phyloP scores from a whole-genome alignment of 352 stramenopile species.

The Phytopythium ostracodes region DNA sequence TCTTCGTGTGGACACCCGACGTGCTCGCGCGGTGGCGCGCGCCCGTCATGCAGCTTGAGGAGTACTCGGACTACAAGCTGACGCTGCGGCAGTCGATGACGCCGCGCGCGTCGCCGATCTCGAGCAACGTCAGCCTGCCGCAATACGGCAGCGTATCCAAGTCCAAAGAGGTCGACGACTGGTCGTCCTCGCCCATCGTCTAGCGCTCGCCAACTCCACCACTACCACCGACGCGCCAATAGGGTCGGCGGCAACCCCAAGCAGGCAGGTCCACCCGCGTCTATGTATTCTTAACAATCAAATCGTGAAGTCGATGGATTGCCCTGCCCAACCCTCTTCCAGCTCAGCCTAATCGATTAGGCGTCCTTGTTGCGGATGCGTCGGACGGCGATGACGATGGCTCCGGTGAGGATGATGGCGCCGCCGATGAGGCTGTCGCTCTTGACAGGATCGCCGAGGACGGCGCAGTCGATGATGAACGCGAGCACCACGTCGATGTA shows the following conservation, averaged over 20 bases:
- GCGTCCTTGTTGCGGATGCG: constrained; percentile 4
- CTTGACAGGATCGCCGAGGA: constrained; percentile 24
- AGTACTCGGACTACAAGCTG: constrained; percentile 76
- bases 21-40: constrained; percentile 71
- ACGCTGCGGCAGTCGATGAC: constrained; percentile 76
- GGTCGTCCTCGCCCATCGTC: constrained; percentile 24
- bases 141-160: constrained; percentile 37
- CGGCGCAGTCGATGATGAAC: constrained; percentile 29
- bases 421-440: constrained; percentile 23
- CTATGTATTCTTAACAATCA: constrained; percentile 3
- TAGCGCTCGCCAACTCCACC: constrained; percentile 4
- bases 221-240: background rate
- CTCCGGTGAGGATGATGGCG: constrained; percentile 27
- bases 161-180: constrained; percentile 22
- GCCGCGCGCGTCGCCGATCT: constrained; percentile 55
- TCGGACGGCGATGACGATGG: constrained; percentile 25
- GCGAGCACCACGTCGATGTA: constrained; percentile 41
- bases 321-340: too few relatives aligned
- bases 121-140: constrained; percentile 16
- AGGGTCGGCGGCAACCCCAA: background rate
- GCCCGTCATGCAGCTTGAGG: constrained; percentile 60
- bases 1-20: constrained; percentile 82
- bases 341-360: background rate
- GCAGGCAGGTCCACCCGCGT: background rate
- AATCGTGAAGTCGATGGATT: background rate